Conservation (phyloP, 192 early-diverging fungal species). For the Spizellomyces sp. region DNA sequence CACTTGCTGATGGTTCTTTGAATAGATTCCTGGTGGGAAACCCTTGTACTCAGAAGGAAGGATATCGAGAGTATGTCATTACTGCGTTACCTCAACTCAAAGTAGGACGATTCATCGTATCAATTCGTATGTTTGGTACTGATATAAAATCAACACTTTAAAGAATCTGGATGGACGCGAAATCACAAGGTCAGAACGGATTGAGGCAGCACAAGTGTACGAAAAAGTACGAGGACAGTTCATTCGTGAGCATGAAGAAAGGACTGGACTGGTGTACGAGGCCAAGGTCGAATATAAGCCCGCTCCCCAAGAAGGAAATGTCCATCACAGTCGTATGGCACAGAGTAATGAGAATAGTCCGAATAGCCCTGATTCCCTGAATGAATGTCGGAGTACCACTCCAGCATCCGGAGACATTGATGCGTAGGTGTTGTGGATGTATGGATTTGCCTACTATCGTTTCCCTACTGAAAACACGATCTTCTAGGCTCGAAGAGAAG, state of each 20-base stretch:
- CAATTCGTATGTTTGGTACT: slow-evolving; percentile 2
- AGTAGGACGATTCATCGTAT: slow-evolving; percentile 21
- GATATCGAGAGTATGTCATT: slow-evolving; percentile 58
- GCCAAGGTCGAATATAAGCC: no score
- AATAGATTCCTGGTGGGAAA: slow-evolving; percentile 57
- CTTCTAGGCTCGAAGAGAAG: slow-evolving; percentile 33
- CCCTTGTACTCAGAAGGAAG: slow-evolving; percentile 51
- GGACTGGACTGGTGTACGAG: background rate
- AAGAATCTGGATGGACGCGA: slow-evolving; percentile 54
- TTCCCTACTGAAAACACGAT: background rate
- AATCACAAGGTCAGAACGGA: slow-evolving; percentile 59
- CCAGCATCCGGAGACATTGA: background rate
- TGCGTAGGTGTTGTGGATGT: background rate
- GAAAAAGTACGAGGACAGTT: slow-evolving; percentile 36
- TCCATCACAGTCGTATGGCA: background rate
- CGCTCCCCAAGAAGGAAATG: background rate
- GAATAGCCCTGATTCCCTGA: background rate
- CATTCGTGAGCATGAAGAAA: slow-evolving; percentile 27
- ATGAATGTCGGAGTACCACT: background rate
- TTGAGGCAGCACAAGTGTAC: slow-evolving; percentile 50
- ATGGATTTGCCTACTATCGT: background rate
- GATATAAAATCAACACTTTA: background rate
- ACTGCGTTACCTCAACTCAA: slow-evolving; percentile 55
- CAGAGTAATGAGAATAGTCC: no score
- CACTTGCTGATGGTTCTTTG: background rate